phyloP scores from a whole-genome alignment of 2,329 filamentous ascomycete species.

The Fusarium chlamydosporum region DNA sequence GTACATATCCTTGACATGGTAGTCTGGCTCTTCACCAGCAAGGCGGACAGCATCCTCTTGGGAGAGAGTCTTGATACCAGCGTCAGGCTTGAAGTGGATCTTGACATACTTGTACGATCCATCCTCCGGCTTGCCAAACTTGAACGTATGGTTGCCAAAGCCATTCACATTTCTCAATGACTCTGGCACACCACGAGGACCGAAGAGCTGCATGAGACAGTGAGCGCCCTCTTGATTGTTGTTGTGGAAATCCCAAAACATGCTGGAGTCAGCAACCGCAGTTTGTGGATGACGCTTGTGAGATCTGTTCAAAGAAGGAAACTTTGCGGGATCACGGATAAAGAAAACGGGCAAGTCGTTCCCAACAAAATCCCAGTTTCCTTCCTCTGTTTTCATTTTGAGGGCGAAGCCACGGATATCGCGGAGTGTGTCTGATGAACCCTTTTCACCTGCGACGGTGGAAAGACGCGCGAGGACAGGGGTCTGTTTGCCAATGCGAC shows the following conservation, averaged over 20 bases:
- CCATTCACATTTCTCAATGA: conserved; percentile 4
- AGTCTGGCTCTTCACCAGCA: conserved; percentile 8
- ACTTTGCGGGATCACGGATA: conserved; percentile 17
- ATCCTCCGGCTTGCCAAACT: conserved; percentile 17
- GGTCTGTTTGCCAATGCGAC: conserved; percentile 4
- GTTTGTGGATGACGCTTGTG: conserved; percentile 13
- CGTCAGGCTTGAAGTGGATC: conserved; percentile 16
- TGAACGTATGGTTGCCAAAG: conserved; percentile 16
- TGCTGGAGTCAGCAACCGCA: conserved; percentile 6
- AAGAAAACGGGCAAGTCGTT: conserved; percentile 20
- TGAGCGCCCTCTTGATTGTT: conserved; percentile 19
- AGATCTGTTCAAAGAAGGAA: conserved; percentile 7
- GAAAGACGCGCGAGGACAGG: conserved; percentile 7
- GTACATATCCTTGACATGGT: conserved; percentile 16
- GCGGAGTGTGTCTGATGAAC: conserved; percentile 6
- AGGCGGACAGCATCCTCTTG: conserved; percentile 12
- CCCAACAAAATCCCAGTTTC: conserved; percentile 22
- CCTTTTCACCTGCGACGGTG: conserved; percentile 5
- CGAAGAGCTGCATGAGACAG: conserved; percentile 4
- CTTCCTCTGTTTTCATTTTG: conserved; percentile 23
- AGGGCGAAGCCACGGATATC: conserved; percentile 16
- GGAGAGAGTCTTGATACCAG: conserved; percentile 3
- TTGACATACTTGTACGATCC: conserved; percentile 24
- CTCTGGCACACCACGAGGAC: background rate
- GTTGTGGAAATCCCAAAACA: conserved; percentile 25